A percentile compares a stretch with the other conserved stretches of the same genome.
Evolutionary conservation across 208 protist genomes (phyloP).

Genomic region (Leptomonas seymouri): DNA sequence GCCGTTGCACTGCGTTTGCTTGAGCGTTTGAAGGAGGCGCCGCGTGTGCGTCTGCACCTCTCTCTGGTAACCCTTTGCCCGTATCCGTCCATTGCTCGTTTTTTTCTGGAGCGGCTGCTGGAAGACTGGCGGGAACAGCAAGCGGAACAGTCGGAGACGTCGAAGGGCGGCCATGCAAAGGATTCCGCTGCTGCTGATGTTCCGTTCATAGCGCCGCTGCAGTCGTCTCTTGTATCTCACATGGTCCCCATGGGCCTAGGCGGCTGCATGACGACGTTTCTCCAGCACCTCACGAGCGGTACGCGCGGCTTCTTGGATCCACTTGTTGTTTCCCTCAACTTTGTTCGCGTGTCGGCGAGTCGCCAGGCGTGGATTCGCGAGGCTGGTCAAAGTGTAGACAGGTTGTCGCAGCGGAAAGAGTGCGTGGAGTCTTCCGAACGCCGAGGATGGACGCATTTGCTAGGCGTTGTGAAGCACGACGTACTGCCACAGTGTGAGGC

Average conservation of each 20-base stretch:
- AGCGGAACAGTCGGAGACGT: neutral
- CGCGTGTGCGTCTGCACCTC: slow-evolving; percentile 53
- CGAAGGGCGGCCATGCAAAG: neutral
- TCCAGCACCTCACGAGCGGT: slow-evolving; percentile 35
- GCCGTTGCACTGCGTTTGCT: slow-evolving; percentile 42
- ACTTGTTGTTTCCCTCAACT: slow-evolving; percentile 69
- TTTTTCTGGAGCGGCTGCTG: slow-evolving; percentile 51
- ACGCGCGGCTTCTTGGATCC: slow-evolving; percentile 70
- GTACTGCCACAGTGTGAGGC: slow-evolving; percentile 22
- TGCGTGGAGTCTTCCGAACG: neutral
- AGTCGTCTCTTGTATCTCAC: slow-evolving; percentile 7
- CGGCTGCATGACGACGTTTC: slow-evolving; percentile 41
- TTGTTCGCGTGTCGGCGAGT: slow-evolving; percentile 47
- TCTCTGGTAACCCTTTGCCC: slow-evolving; percentile 70
- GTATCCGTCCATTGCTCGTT: slow-evolving; percentile 66
- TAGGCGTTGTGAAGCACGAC: slow-evolving; percentile 3
- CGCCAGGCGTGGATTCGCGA: slow-evolving; percentile 6
- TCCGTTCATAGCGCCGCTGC: neutral
- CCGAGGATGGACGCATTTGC: slow-evolving; percentile 1
- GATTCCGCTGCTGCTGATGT: neutral
- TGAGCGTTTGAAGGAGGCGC: slow-evolving; percentile 38
- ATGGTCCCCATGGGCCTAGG: slow-evolving; percentile 41
- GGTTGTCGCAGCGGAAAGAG: neutral
- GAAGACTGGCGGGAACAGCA: slow-evolving; percentile 45
- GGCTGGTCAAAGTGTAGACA: neutral